A percentile compares a stretch with the other conserved stretches of the same genome.
Conservation (phyloP, 2,329 filamentous ascomycete species). For the Clonostachys rhizophaga region DNA sequence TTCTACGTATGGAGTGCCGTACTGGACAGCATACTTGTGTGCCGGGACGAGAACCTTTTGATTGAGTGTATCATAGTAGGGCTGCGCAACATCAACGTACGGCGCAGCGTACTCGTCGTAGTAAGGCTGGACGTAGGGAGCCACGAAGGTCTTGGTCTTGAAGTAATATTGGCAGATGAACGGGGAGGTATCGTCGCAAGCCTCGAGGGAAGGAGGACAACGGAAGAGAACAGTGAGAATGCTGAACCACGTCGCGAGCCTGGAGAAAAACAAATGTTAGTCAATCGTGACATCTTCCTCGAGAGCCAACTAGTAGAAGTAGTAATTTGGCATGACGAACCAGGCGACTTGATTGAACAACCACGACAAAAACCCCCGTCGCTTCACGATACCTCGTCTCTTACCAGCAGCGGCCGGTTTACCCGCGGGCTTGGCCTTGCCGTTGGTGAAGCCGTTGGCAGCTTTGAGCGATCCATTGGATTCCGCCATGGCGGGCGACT, state of each 20-base stretch:
- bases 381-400: constrained; percentile 10
- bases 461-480: constrained; percentile 21
- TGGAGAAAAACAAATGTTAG: constrained; percentile 22
- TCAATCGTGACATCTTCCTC: neutral
- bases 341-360: constrained; percentile 47
- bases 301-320: constrained; percentile 1
- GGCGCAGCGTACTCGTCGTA: constrained; percentile 81
- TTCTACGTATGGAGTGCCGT: constrained; percentile 69
- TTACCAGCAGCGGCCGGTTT: constrained; percentile 10
- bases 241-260: constrained; percentile 80
- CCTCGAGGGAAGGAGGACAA: constrained; percentile 68
- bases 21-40: constrained; percentile 60
- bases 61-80: constrained; percentile 65
- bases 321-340: constrained; percentile 27
- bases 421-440: constrained; percentile 22
- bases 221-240: constrained; percentile 77
- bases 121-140: constrained; percentile 78
- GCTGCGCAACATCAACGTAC: constrained; percentile 71
- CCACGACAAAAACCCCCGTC: constrained; percentile 23
- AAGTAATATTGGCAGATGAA: constrained; percentile 81
- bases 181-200: constrained; percentile 66
- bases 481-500: constrained; percentile 21
- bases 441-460: constrained; percentile 32
- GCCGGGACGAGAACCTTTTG: constrained; percentile 66
- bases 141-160: constrained; percentile 54